A percentile compares a stretch with the other conserved stretches of the same genome.
Conservation (phyloP, 805 yeast genomes). For the Kuraishia hungarica region DNA sequence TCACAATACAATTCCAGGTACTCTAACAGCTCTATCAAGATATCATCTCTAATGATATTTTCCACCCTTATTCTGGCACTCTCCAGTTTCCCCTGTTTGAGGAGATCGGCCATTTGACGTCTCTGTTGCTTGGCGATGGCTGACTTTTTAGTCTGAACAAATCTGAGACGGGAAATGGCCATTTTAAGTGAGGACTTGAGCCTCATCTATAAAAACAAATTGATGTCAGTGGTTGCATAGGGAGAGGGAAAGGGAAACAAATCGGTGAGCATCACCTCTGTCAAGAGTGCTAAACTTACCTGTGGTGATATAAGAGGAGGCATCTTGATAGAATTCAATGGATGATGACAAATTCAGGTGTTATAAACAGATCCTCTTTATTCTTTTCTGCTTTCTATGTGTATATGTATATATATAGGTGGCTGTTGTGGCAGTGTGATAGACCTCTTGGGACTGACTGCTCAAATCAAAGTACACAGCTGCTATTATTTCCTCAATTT, state of each 20-base stretch:
- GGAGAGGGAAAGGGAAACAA: not conserved
- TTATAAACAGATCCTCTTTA: too few relatives aligned
- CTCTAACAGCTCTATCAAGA: conserved; percentile 71
- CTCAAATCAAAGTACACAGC: too few relatives aligned
- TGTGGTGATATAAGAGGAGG: conserved; percentile 19
- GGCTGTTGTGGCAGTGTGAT: too few relatives aligned
- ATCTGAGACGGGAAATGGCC: conserved; percentile 62
- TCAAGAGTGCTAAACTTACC: conserved; percentile 12
- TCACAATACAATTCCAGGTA: conserved; percentile 78
- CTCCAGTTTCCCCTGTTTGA: conserved; percentile 64
- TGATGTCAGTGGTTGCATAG: not conserved
- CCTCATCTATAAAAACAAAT: conserved; percentile 2
- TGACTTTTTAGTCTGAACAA: conserved; percentile 64
- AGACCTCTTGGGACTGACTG: too few relatives aligned
- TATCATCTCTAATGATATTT: conserved; percentile 75
- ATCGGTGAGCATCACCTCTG: not conserved
- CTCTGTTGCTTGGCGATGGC: conserved; percentile 73
- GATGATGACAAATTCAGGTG: not conserved
- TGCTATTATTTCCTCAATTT: too few relatives aligned
- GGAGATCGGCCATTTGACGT: conserved; percentile 59
- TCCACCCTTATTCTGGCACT: conserved; percentile 82
- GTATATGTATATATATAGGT: too few relatives aligned
- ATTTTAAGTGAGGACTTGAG: conserved; percentile 43
- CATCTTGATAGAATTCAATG: conserved; percentile 9
- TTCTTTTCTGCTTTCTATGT: not conserved